Evolutionary conservation across 106 monocot species (phyloP).

Genomic region (Narthecium ossifragum): DNA sequence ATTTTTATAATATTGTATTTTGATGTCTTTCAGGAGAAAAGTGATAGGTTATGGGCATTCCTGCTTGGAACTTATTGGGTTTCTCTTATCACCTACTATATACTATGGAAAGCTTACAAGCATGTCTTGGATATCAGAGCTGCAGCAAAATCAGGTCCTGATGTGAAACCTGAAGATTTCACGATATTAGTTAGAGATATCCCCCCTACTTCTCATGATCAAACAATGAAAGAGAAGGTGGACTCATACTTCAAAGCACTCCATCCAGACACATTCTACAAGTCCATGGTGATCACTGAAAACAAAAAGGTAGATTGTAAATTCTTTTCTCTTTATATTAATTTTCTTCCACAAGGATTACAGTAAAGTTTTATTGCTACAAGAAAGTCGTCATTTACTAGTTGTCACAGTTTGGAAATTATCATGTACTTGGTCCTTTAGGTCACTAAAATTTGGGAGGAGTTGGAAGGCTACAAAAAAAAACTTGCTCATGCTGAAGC

Average conservation of each 20-base stretch:
- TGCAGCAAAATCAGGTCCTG: constrained; percentile 38
- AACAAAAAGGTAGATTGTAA: constrained; percentile 39
- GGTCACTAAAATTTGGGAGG: constrained; percentile 80
- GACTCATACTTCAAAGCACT: constrained; percentile 79
- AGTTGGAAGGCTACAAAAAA: constrained; percentile 61
- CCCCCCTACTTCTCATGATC: constrained; percentile 38
- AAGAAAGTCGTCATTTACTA: no score
- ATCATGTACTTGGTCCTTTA: constrained; percentile 15
- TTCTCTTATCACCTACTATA: constrained; percentile 53
- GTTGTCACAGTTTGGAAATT: no score
- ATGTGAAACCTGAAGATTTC: constrained; percentile 62
- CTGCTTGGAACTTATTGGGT: constrained; percentile 73
- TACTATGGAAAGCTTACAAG: constrained; percentile 82
- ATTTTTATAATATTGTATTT: no score
- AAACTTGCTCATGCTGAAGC: constrained; percentile 77
- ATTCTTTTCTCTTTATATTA: neutral
- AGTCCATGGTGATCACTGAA: constrained; percentile 80
- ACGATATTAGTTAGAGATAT: constrained; percentile 82
- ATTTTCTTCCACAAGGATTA: neutral
- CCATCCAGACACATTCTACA: constrained; percentile 87
- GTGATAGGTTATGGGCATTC: constrained; percentile 78
- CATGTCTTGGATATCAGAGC: constrained; percentile 80
- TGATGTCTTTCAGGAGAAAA: constrained; percentile 45
- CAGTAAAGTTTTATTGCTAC: no score
- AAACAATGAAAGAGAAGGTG: constrained; percentile 74